phyloP scores from a whole-genome alignment of 2,329 filamentous ascomycete genomes.

The Pseudocercospora vitis region DNA sequence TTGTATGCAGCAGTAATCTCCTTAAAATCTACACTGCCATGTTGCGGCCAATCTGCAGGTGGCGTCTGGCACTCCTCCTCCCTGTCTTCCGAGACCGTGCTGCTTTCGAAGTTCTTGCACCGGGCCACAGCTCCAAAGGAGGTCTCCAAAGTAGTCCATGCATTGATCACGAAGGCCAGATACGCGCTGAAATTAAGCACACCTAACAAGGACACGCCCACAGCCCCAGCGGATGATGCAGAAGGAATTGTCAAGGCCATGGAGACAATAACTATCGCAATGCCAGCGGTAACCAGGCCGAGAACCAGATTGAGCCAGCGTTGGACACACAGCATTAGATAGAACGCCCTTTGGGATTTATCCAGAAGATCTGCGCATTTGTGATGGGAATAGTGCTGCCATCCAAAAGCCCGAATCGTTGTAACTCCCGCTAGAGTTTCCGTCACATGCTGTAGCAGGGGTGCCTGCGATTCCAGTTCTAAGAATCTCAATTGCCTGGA shows the following conservation, averaged over 20 bases:
- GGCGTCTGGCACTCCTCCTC: slow-evolving; percentile 60
- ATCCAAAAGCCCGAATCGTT: slow-evolving; percentile 56
- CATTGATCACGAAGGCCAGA: slow-evolving; percentile 52
- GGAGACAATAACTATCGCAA: slow-evolving; percentile 28
- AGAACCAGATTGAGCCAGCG: slow-evolving; percentile 47
- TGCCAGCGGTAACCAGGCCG: slow-evolving; percentile 42
- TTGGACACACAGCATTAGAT: slow-evolving; percentile 49
- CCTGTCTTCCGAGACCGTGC: slow-evolving; percentile 52
- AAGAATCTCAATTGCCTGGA: slow-evolving; percentile 53
- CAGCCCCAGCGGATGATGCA: slow-evolving; percentile 36
- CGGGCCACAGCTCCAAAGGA: slow-evolving; percentile 58
- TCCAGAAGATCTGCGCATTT: slow-evolving; percentile 44
- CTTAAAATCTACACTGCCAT: slow-evolving; percentile 71
- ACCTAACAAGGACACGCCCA: slow-evolving; percentile 56
- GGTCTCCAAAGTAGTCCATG: slow-evolving; percentile 60
- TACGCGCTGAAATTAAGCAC: slow-evolving; percentile 55
- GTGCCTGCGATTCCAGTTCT: slow-evolving; percentile 54
- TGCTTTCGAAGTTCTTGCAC: slow-evolving; percentile 54
- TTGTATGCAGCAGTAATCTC: slow-evolving; percentile 51
- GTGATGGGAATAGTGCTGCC: slow-evolving; percentile 44
- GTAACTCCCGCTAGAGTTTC: slow-evolving; percentile 52
- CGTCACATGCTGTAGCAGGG: slow-evolving; percentile 52
- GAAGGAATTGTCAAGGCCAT: slow-evolving; percentile 42
- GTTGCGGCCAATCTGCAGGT: slow-evolving; percentile 72
- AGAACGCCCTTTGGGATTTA: slow-evolving; percentile 46